Conservation (phyloP, 768 basidiomycete species). For the Mycena polygramma region DNA sequence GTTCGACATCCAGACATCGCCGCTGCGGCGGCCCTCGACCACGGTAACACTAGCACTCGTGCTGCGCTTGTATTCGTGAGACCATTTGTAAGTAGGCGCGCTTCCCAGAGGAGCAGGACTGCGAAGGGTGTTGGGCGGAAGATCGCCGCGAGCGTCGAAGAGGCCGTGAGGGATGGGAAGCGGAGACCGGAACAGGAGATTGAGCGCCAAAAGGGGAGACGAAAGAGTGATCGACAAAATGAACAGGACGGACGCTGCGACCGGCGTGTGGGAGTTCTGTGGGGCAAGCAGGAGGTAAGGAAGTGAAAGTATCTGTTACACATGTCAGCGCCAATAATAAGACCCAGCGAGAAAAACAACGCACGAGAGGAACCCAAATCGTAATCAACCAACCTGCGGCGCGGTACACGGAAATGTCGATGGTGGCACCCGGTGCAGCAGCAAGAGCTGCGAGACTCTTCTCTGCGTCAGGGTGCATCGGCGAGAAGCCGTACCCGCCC, state of each 20-base stretch:
- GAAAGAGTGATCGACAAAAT: conserved; percentile 76
- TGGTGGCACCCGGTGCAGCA: conserved; percentile 55
- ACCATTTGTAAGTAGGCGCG: conserved; percentile 57
- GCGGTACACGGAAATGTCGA: conserved; percentile 69
- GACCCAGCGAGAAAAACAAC: conserved; percentile 41
- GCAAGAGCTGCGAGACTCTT: conserved; percentile 65
- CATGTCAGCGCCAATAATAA: conserved; percentile 8
- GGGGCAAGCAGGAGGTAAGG: conserved; percentile 69
- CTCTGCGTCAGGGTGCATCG: conserved; percentile 60
- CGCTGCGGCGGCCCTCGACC: conserved; percentile 78
- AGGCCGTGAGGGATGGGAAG: conserved; percentile 77
- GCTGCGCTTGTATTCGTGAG: conserved; percentile 74
- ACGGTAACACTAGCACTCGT: conserved; percentile 74
- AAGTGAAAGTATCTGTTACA: conserved; percentile 65
- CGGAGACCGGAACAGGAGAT: conserved; percentile 70
- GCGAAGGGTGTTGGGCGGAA: conserved; percentile 58
- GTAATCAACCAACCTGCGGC: conserved; percentile 73
- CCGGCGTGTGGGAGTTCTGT: conserved; percentile 53
- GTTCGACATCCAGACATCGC: conserved; percentile 80
- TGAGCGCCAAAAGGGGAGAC: conserved; percentile 74
- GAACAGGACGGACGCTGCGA: conserved; percentile 62
- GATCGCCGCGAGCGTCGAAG: conserved; percentile 64
- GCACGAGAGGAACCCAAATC: conserved; percentile 79
- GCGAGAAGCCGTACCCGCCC: conserved; percentile 77
- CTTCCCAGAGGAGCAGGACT: conserved; percentile 59